Evolutionary conservation across 148 eudicot species (phyloP).

Genomic region (Fagopyrum homotropicum): DNA sequence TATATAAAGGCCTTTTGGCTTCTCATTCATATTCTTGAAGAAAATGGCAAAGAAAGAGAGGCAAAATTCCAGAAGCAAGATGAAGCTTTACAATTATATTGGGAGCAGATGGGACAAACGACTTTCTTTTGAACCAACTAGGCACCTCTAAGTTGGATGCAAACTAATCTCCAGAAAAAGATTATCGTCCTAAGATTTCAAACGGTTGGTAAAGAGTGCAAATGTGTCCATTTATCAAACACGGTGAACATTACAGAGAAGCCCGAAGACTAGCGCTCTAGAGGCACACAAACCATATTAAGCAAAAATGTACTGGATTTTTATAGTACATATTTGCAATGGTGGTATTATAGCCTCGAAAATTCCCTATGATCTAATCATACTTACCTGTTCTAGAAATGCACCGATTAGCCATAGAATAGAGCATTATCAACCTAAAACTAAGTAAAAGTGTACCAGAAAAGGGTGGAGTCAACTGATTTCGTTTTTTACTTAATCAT

Average conservation of each 20-base stretch:
- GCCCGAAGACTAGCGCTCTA: neutral
- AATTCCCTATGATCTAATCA: neutral
- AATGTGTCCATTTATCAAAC: neutral
- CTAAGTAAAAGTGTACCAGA: neutral
- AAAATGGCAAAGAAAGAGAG: neutral
- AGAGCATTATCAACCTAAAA: neutral
- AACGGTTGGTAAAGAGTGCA: neutral
- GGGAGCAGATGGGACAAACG: neutral
- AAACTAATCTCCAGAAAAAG: neutral
- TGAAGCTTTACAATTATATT: neutral
- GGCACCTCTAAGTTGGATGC: neutral
- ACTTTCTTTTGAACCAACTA: neutral
- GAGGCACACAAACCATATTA: neutral
- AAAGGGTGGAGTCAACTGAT: neutral
- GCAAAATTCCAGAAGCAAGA: neutral
- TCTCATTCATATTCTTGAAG: neutral
- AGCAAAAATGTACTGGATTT: neutral
- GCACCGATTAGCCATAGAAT: neutral
- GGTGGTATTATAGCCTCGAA: neutral
- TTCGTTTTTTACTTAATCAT: neutral
- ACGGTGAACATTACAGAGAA: neutral
- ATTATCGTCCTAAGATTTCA: neutral
- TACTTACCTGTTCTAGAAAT: neutral
- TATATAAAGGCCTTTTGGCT: neutral
- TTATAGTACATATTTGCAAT: neutral